Evolutionary conservation across 306 rosid genomes (phyloP).

Genomic region (Bauhinia variegata): DNA sequence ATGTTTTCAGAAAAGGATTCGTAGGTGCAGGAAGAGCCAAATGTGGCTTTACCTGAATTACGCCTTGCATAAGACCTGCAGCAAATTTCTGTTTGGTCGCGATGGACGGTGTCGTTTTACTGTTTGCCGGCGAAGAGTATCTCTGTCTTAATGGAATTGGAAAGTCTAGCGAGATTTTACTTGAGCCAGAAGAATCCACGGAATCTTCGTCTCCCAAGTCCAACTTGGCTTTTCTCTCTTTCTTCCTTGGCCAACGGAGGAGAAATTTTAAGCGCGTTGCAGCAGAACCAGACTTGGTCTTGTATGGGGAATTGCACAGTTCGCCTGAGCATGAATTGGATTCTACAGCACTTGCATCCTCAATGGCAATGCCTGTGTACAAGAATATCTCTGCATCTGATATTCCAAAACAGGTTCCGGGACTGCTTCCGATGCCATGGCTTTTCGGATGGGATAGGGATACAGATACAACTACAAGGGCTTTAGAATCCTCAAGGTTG

Average conservation of each 20-base stretch:
- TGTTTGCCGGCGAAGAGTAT: conserved; percentile 64
- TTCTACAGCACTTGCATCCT: conserved; percentile 45
- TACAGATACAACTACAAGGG: too few relatives aligned
- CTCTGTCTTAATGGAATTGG: conserved; percentile 70
- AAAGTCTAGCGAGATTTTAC: conserved; percentile 45
- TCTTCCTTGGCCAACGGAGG: conserved; percentile 66
- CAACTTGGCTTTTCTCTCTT: conserved; percentile 48
- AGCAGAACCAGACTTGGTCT: conserved; percentile 53
- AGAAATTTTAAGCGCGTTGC: conserved; percentile 63
- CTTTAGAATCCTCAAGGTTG: conserved; percentile 46
- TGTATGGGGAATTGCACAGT: conserved; percentile 46
- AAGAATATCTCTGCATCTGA: conserved; percentile 91
- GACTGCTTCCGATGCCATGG: conserved; percentile 70
- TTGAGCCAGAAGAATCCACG: conserved; percentile 40
- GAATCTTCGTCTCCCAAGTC: conserved; percentile 54
- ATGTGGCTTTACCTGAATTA: conserved; percentile 68
- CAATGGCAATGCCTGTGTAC: conserved; percentile 61
- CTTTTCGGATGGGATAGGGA: conserved; percentile 69
- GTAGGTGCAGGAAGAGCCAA: conserved; percentile 37
- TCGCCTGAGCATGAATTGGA: conserved; percentile 50
- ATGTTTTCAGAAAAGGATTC: conserved; percentile 45
- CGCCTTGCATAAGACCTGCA: conserved; percentile 79
- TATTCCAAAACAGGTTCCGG: conserved; percentile 87
- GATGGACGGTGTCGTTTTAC: conserved; percentile 52
- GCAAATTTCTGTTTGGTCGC: conserved; percentile 63